Conservation (phyloP, 2,329 filamentous ascomycete genomes). For the Amphichorda felina region DNA sequence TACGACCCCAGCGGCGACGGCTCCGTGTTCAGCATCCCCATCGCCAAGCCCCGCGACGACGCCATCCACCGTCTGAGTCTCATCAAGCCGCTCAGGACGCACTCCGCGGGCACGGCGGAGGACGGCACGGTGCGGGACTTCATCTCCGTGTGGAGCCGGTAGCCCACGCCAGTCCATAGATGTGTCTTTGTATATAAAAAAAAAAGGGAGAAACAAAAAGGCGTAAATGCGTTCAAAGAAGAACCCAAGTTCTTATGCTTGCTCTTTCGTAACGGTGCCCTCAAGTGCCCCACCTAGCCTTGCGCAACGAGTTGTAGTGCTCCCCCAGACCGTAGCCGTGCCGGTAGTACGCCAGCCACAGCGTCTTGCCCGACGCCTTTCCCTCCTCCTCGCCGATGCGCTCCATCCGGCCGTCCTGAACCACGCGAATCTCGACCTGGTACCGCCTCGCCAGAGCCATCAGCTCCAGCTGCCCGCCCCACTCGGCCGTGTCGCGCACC, state of each 20-base stretch:
- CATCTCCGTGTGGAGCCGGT: conserved; percentile 39
- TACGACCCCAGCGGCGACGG: conserved; percentile 39
- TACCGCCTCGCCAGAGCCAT: conserved; percentile 74
- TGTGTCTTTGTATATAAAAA: not conserved
- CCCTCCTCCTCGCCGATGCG: conserved; percentile 45
- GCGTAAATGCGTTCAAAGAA: not conserved
- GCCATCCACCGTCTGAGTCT: conserved; percentile 33
- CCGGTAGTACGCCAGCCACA: conserved; percentile 92
- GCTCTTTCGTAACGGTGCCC: not conserved
- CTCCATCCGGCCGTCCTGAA: conserved; percentile 76
- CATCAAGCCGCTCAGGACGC: conserved; percentile 37
- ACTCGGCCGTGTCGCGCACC: conserved; percentile 81
- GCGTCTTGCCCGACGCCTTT: conserved; percentile 34
- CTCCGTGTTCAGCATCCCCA: conserved; percentile 25
- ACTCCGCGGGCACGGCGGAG: conserved; percentile 29
- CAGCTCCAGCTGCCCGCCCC: conserved; percentile 90
- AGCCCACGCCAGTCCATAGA: conserved; percentile 3
- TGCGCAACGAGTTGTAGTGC: conserved; percentile 85
- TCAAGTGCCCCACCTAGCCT: conserved; percentile 13
- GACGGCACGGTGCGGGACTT: conserved; percentile 38
- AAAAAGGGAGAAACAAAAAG: conserved; percentile 1
- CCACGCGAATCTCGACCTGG: conserved; percentile 66
- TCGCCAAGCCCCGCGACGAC: conserved; percentile 23
- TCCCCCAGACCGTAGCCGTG: conserved; percentile 91
- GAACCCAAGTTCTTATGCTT: not conserved